Evolutionary conservation across 805 yeast species (phyloP), one percentile per base, ranked within the genome.

Genomic region (Yarrowia phangngaensis): DNA sequence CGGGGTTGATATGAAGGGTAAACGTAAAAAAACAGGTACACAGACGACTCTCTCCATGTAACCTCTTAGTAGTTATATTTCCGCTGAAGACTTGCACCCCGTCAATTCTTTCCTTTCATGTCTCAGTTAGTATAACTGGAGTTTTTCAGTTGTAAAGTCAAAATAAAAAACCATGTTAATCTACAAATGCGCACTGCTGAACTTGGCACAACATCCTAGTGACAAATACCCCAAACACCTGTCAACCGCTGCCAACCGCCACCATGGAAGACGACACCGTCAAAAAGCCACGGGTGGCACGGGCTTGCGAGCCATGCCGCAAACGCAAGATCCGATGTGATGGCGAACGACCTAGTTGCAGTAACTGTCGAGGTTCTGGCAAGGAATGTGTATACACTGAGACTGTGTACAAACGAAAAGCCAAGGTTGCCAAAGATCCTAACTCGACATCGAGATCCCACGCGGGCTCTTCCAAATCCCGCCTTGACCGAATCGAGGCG

Each of bases 271-370:
- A 28, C 27, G 27, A 14, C 9, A 9, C 26, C 16, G 34, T 35
- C 29, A 59, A 59, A 35, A 54, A 57, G 6, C 53, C 47, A 15
- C 53, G 95, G 50, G 84, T 84, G 1, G 85, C 89, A 0, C 90
- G 84, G 59, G 95, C 95, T 0, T 86, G 95, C 64, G 92, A 84
- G 58, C 66, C 92, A 24, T 86, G 95, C 59, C 70, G 95, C 31
- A 76, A 82, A 38, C 82, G 82, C 56, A 84, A 84, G 38, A 57
- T 59, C 30, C 73, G 80, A 51, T 84, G 92, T 67, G 88, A 83
- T 55, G 86, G 88, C 1, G 74, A 72, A 46, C 54, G 67, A 31
- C 72, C 76, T 4, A 75, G 71, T 53, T 86, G 95, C 61, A 75
- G 84, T 0, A 78, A 82, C 52, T 86, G 95, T 67, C 77, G 77